phyloP scores from a whole-genome alignment of 164 flowering plant genomes.

The Chimonanthus praecox region DNA sequence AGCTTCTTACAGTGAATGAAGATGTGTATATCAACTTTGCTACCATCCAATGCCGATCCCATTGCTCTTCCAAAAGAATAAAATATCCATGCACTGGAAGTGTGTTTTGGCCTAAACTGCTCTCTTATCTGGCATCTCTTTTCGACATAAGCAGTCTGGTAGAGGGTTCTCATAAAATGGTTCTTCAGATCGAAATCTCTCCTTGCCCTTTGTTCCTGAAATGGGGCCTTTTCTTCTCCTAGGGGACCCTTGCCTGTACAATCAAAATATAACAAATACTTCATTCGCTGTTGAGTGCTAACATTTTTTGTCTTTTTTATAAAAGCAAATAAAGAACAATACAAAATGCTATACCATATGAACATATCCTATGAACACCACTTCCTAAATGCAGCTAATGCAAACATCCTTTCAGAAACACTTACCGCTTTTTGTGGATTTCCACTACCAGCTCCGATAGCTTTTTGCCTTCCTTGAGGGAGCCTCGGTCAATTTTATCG shows the following conservation, averaged over 20 bases:
- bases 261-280: not conserved
- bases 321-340: too few relatives aligned
- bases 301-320: too few relatives aligned
- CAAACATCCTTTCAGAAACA: not conserved
- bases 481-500: slow-evolving; percentile 68
- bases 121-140: slow-evolving; percentile 7
- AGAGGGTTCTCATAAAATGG: slow-evolving; percentile 87
- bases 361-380: not conserved
- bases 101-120: not conserved
- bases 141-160: slow-evolving; percentile 88
- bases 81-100: not conserved
- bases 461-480: slow-evolving; percentile 55
- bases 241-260: slow-evolving; percentile 84
- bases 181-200: slow-evolving; percentile 93
- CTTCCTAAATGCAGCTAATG: not conserved
- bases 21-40: not conserved
- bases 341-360: too few relatives aligned
- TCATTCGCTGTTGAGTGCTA: too few relatives aligned
- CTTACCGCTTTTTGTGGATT: slow-evolving; percentile 66
- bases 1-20: slow-evolving; percentile 2
- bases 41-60: not conserved
- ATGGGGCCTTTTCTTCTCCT: slow-evolving; percentile 91
- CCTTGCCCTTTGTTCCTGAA: slow-evolving; percentile 88
- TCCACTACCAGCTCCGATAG: slow-evolving; percentile 56
- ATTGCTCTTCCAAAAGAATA: not conserved